These are phyloP conservation scores for Lepiota brunneoincarnata DNA, from an alignment of 768 basidiomycete species.

Conservation along the genomic window DNA sequence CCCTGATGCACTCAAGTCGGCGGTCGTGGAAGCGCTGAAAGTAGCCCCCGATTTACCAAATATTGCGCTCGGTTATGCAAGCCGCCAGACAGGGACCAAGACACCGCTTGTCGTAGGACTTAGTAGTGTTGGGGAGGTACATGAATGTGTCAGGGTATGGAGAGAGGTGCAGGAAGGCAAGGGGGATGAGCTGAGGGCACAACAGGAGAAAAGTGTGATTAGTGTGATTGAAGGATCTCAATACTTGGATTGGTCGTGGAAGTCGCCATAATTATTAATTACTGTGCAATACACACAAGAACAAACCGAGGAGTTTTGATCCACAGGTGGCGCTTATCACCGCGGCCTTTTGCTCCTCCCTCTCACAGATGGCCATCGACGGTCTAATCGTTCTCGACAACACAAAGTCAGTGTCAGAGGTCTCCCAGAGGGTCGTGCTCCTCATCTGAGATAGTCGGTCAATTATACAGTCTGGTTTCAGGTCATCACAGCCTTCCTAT, in stretches of 20 bases:
- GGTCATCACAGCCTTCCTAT: constrained; percentile 71
- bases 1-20: constrained; percentile 43
- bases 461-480: constrained; percentile 90
- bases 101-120: constrained; percentile 74
- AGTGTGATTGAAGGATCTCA: constrained; percentile 47
- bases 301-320: background rate
- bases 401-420: constrained; percentile 51
- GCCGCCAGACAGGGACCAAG: constrained; percentile 42
- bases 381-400: constrained; percentile 79
- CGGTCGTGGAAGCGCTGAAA: constrained; percentile 35
- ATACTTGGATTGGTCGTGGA: constrained; percentile 71
- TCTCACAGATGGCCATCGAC: constrained; percentile 66
- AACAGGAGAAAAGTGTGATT: constrained; percentile 43
- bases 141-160: constrained; percentile 70
- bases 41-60: constrained; percentile 48
- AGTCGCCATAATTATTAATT: constrained; percentile 41
- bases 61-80: constrained; percentile 73
- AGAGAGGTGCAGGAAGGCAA: constrained; percentile 45
- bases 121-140: constrained; percentile 69
- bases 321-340: background rate
- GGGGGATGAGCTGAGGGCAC: constrained; percentile 30
- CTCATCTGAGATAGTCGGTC: constrained; percentile 48
- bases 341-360: background rate
- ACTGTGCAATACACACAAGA: constrained; percentile 1
- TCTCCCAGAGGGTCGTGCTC: constrained; percentile 11